Base-by-base conservation (phyloP, 1,139 yeast genomes). In the Tardiomyces digboiensis region DNA sequence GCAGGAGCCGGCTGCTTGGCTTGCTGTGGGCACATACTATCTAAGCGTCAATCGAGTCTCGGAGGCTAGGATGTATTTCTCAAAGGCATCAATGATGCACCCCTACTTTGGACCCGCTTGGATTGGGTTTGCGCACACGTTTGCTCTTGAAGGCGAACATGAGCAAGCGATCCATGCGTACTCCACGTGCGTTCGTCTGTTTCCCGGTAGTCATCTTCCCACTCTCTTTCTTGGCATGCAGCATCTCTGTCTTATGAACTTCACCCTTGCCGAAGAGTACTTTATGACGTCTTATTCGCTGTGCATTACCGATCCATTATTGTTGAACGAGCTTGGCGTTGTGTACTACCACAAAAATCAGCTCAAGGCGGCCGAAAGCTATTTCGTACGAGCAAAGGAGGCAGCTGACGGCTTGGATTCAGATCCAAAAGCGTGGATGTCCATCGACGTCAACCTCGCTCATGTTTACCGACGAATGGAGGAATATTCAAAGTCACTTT, bases 41-140 rank as follows among this genome's bases (percentile, higher is more conserved):
- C 69, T 89, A 52, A 72, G 89, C 2, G 80, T 84, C 10, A 76
- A 75, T 49, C 84, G 83, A 58, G 71, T 85, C 13, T 64, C 80
- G 6, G 97, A 89, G 53, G 96, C 97, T 0, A 71, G 98, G 46
- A 75, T 84, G 51, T 87, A 77, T 60, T 93, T 89, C 62, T 81
- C 93, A 45, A 89, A 87, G 60, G 91, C 97, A 0, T 87, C 97
- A 0, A 72, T 88, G 53, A 65, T 89, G 52, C 83, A 87, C 54
- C 95, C 98, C 1, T 85, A 82, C 53, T 88, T 86, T 66, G 95
- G 95, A 0, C 93, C 86, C 45, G 96, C 97, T 1, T 93, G 98
- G 98, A 80, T 93, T 41, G 98, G 97, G 1, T 93, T 93, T 68
- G 97, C 97, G 1, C 97, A 91, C 59, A 89, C 98, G 0, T 93